Percentiles rank a stretch among this genome's conserved stretches.
Conservation (phyloP, 1,284 basidiomycete genomes). For the Boletus semigastroideus region DNA sequence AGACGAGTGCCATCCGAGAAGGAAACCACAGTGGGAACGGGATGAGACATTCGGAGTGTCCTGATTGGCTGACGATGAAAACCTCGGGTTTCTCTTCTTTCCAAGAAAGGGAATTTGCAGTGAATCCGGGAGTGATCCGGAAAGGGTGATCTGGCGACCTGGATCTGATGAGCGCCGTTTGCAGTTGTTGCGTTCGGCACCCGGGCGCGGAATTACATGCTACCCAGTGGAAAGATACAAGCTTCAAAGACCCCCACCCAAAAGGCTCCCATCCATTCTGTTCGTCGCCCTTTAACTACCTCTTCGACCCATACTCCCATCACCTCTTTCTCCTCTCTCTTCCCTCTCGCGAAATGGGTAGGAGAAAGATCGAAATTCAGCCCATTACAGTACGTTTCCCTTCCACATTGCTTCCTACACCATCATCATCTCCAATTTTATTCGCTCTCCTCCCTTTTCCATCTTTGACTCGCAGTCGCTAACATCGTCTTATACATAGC, state of each 20-base stretch:
- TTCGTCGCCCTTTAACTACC: slow-evolving; percentile 12
- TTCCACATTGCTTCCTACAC: slow-evolving; percentile 11
- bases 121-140: slow-evolving; percentile 32
- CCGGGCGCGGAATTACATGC: slow-evolving; percentile 39
- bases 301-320: slow-evolving; percentile 23
- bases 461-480: slow-evolving; percentile 31
- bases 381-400: slow-evolving; percentile 72
- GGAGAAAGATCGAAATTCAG: slow-evolving; percentile 88
- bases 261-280: slow-evolving; percentile 34
- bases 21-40: not conserved
- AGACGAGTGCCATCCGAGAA: slow-evolving; percentile 12
- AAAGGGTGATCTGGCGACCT: slow-evolving; percentile 24
- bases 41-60: not conserved
- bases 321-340: slow-evolving; percentile 15
- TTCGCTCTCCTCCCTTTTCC: slow-evolving; percentile 23
- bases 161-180: slow-evolving; percentile 39
- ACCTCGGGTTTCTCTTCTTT: not conserved
- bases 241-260: slow-evolving; percentile 33
- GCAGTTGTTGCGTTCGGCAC: slow-evolving; percentile 35
- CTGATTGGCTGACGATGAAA: not conserved
- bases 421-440: slow-evolving; percentile 31
- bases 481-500: slow-evolving; percentile 48
- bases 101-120: not conserved
- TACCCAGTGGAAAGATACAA: slow-evolving; percentile 36
- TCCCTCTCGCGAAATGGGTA: slow-evolving; percentile 56